Conservation (phyloP, 169 alveolate species). For the Miamiensis avidus region DNA sequence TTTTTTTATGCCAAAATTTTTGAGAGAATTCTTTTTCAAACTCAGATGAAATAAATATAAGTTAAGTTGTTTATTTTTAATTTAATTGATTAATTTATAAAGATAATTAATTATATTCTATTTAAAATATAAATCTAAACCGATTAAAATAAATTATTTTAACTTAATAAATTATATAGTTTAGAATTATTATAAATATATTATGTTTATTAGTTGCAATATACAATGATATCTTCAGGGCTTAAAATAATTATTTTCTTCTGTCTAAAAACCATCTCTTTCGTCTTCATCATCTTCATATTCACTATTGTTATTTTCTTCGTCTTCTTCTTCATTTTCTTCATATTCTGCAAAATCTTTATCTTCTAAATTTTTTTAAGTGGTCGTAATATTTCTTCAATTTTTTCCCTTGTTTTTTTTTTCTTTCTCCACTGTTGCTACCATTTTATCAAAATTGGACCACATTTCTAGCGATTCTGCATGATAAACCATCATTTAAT, state of each 20-base stretch:
- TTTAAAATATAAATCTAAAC: no score
- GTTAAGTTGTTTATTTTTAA: no score
- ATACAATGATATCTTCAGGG: no score
- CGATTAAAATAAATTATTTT: no score
- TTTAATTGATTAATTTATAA: no score
- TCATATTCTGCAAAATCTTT: neutral
- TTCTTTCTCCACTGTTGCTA: neutral
- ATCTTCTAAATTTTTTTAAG: neutral
- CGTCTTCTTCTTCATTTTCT: neutral
- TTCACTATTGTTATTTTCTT: neutral
- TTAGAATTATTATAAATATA: no score
- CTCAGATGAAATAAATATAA: conserved; percentile 17
- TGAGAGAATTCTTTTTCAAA: conserved; percentile 11
- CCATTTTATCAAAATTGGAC: neutral
- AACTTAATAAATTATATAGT: no score
- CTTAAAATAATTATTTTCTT: no score
- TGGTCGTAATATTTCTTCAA: neutral
- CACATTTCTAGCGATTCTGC: neutral
- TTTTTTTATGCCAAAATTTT: conserved; percentile 20
- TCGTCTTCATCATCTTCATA: neutral
- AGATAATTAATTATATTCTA: no score
- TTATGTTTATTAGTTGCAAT: no score
- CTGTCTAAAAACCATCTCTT: no score
- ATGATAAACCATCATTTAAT: neutral
- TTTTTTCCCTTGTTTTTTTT: neutral